These are phyloP conservation scores for Alternaria triticina DNA, from an alignment of 2,329 filamentous ascomycete species.

Conservation along the genomic window DNA sequence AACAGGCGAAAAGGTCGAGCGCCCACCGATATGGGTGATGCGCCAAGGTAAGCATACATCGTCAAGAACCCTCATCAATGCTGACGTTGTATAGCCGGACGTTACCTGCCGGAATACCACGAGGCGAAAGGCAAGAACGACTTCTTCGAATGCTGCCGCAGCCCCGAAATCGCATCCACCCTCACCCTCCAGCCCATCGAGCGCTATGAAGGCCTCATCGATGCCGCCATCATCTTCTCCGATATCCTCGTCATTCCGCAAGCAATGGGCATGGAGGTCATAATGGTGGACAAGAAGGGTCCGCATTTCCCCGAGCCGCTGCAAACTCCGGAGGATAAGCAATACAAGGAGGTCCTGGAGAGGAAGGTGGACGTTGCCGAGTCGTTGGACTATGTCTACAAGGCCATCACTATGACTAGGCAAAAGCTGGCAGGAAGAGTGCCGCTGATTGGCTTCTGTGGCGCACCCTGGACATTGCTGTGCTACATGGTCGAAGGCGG, in stretches of 20 bases:
- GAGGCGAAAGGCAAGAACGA: slow-evolving; percentile 88
- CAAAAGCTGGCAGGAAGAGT: slow-evolving; percentile 87
- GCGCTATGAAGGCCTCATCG: slow-evolving; percentile 86
- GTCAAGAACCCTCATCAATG: neutral
- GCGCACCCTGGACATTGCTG: slow-evolving; percentile 93
- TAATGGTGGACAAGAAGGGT: slow-evolving; percentile 98
- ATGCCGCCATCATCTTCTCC: slow-evolving; percentile 98
- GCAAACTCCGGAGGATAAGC: slow-evolving; percentile 76
- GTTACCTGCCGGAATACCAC: slow-evolving; percentile 98
- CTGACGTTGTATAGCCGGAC: slow-evolving; percentile 69
- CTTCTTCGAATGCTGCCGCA: slow-evolving; percentile 97
- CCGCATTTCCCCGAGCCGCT: slow-evolving; percentile 92
- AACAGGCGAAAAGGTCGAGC: slow-evolving; percentile 84
- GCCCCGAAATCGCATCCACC: slow-evolving; percentile 89
- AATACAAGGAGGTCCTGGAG: slow-evolving; percentile 79
- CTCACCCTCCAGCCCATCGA: slow-evolving; percentile 95
- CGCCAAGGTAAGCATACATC: slow-evolving; percentile 74
- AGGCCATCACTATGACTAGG: slow-evolving; percentile 89
- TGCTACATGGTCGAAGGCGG: slow-evolving; percentile 99
- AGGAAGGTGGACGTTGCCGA: slow-evolving; percentile 82
- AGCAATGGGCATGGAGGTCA: slow-evolving; percentile 97
- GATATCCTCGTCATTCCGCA: slow-evolving; percentile 98
- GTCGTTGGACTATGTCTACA: slow-evolving; percentile 93
- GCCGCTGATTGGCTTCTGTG: slow-evolving; percentile 94
- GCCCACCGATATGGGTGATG: slow-evolving; percentile 99